phyloP scores from a whole-genome alignment of 208 protist species.

The Acanthamoeba sp. region DNA sequence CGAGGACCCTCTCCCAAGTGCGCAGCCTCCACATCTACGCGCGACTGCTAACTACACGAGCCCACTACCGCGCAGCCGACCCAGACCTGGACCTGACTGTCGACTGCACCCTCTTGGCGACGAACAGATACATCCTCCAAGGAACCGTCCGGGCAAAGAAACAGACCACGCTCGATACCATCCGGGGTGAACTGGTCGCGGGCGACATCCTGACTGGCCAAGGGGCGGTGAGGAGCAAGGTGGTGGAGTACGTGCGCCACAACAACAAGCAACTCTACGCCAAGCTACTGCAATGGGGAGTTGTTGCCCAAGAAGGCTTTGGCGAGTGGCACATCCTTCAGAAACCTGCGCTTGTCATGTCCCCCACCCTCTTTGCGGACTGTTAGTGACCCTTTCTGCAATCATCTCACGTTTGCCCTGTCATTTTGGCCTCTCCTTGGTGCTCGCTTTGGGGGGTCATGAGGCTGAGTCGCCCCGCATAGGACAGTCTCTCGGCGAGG shows the following conservation, averaged over 20 bases:
- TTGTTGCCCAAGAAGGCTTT: background rate
- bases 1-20: background rate
- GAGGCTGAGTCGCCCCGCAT: slow-evolving; percentile 71
- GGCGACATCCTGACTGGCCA: background rate
- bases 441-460: too few relatives aligned
- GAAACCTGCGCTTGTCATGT: background rate
- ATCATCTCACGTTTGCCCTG: too few relatives aligned
- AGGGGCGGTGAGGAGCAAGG: background rate
- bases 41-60: background rate
- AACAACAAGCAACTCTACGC: background rate
- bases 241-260: background rate
- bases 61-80: background rate
- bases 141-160: background rate
- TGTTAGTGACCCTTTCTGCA: too few relatives aligned
- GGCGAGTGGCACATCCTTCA: background rate
- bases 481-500: too few relatives aligned
- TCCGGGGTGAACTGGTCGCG: background rate
- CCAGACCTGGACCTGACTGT: background rate
- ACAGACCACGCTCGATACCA: background rate
- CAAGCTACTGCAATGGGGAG: background rate
- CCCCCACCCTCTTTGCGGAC: too few relatives aligned
- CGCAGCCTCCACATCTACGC: background rate
- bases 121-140: background rate
- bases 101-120: background rate
- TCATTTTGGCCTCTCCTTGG: too few relatives aligned